Base-by-base conservation (phyloP, 257 asterid species). In the Henckelia pumila region DNA sequence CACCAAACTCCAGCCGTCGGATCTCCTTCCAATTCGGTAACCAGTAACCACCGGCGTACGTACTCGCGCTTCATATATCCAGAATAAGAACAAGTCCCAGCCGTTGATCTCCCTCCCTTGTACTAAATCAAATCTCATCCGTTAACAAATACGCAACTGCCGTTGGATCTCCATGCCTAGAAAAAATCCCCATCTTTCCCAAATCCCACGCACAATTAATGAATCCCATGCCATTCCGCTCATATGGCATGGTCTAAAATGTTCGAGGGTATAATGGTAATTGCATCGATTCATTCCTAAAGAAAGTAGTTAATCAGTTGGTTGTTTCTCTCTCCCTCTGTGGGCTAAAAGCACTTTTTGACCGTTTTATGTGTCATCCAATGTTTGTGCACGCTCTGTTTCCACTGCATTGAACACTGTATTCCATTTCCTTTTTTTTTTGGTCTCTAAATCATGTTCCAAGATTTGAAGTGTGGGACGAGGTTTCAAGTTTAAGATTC, bases 121-220 rank as follows among this genome's bases (percentile, higher is more conserved):
- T 7, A 8, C 44, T 50, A 6, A 30, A 60, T 64, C 9, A 66
- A 82, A 86, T 84, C 93, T 76, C 79, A 78, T 64, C 84, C 84
- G 91, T 75, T 78, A 55, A 78, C 61, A 72, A 22, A 55, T 22
- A 50, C 63, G 21, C 66, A 74, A 57, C 24, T 40, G 70, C 78
- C 84, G 49, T 75, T 69, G 86, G 86, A 83, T 85, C 66, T 86
- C 88, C 78, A 66, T 44, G 75, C 20, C 33, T 26, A 30, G n/a
- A 49, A 70, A 67, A 77, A 74, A 64, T 73, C 81, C 70, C 55
- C 67, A 13, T 37, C 61, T 35, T 82, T 66, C 77, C 83, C 1
- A 28, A 52, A 24, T 35, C 74, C 88, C 85, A 56, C 71, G 22
- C n/a, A n/a, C 55, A 62, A n/a, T 61, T 55, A 64, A 7, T 24